phyloP scores from a whole-genome alignment of 345 rosid genomes.

The Brassica incana region DNA sequence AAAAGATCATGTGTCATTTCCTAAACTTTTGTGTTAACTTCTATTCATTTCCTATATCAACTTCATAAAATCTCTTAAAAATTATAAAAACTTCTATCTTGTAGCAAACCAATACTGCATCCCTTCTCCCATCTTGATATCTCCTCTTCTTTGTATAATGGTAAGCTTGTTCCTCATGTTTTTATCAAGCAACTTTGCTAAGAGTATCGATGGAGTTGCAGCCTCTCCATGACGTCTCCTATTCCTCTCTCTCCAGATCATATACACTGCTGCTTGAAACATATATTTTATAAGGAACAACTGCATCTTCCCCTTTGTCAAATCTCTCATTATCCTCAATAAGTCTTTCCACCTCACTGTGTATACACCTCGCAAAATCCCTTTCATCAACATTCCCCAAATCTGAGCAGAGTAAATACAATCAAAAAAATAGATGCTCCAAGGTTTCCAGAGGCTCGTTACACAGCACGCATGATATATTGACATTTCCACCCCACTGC shows the following conservation, averaged over 20 bases:
- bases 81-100: no score
- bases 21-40: no score
- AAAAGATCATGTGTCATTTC: no score
- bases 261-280: neutral
- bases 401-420: neutral
- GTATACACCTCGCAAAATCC: neutral
- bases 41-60: no score
- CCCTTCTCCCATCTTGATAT: no score
- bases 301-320: neutral
- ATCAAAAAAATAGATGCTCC: neutral
- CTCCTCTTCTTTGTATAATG: no score
- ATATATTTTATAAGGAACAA: neutral
- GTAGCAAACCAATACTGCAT: no score
- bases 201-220: neutral
- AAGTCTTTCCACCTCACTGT: neutral
- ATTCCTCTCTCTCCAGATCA: neutral
- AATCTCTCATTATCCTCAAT: neutral
- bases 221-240: neutral
- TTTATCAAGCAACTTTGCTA: neutral
- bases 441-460: neutral
- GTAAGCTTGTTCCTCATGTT: neutral
- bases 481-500: neutral
- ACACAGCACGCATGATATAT: neutral
- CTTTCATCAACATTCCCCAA: neutral
- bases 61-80: no score